Evolutionary conservation across 352 stramenopile genomes (phyloP), one percentile per base, ranked within the genome.

Genomic region (Phytophthora vignae): DNA sequence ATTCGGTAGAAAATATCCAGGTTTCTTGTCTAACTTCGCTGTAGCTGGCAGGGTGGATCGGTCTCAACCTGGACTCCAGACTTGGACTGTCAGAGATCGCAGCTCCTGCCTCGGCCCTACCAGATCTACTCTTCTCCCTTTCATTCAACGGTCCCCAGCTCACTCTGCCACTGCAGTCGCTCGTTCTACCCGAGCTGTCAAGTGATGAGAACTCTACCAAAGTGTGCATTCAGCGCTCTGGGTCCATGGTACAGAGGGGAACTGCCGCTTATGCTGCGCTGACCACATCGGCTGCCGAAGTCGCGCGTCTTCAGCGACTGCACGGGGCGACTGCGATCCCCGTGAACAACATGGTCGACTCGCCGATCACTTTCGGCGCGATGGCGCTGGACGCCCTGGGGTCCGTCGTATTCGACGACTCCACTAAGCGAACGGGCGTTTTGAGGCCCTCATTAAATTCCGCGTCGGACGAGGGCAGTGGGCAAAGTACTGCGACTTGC

Each of bases 331-430:
- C 81, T 10, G 67, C 78, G 14, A 73, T 90, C 4, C 73, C 73
- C n/a, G 74, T 93, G 11, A 90, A 83, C 69, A 93, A 91, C 67
- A 93, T 93, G 85, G 69, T 85, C 29, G 77, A 92, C 31, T 67
- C 77, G 7, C 84, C 85, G 0, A 77, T 93, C n/a, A 72, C 85
- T 58, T 86, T 93, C 53, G 85, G 85, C 12, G 50, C 66, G 6
- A 91, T 91, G 82, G 82, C 82, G 7, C 70, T 93, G 12, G 55
- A 81, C 27, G 54, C 75, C 3, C 62, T 91, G n/a, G 76, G 70
- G 40, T 70, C 79, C 1, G 58, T 93, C 19, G 29, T 83, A 1
- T 71, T 93, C 21, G 78, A 91, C 55, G 81, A 77, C 4, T 50
- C 59, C 7, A 71, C 69, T 19, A 90, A 88, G 59, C 73, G 79